phyloP scores from a whole-genome alignment of 495 filamentous ascomycete genomes.

The Penicillium goetzii region DNA sequence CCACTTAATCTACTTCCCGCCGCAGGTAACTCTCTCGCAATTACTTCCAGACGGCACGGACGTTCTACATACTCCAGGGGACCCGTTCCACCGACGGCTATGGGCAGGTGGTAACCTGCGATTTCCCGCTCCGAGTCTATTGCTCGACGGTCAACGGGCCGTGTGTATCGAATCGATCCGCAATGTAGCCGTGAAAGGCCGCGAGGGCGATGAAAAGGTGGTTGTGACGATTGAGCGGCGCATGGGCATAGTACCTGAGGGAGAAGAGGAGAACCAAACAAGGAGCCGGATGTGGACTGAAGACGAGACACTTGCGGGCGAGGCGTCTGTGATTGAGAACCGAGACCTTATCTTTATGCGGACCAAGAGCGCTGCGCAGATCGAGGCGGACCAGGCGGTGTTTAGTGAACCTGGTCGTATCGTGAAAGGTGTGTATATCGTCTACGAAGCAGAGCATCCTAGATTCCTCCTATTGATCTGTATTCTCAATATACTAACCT shows the following conservation, averaged over 20 bases:
- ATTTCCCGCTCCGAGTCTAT: conserved; percentile 33
- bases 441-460: neutral
- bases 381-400: conserved; percentile 32
- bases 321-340: conserved; percentile 53
- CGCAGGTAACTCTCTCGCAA: conserved; percentile 56
- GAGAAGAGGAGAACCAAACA: conserved; percentile 40
- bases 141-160: conserved; percentile 53
- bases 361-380: conserved; percentile 40
- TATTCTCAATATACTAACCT: neutral
- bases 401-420: conserved; percentile 34
- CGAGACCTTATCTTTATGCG: conserved; percentile 67
- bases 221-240: conserved; percentile 61
- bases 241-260: conserved; percentile 43
- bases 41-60: conserved; percentile 78
- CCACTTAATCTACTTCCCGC: conserved; percentile 76
- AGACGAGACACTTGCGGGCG: conserved; percentile 39
- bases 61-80: conserved; percentile 65
- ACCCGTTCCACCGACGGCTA: conserved; percentile 69
- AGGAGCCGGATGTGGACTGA: conserved; percentile 49
- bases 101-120: conserved; percentile 71
- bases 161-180: conserved; percentile 69
- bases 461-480: neutral
- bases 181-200: conserved; percentile 60
- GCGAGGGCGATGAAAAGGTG: conserved; percentile 59
- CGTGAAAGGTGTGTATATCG: conserved; percentile 42